A percentile compares a stretch with the other conserved stretches of the same genome.
Conservation (phyloP, 371 early-diverging fungal species). For the Mortierella sp. region DNA sequence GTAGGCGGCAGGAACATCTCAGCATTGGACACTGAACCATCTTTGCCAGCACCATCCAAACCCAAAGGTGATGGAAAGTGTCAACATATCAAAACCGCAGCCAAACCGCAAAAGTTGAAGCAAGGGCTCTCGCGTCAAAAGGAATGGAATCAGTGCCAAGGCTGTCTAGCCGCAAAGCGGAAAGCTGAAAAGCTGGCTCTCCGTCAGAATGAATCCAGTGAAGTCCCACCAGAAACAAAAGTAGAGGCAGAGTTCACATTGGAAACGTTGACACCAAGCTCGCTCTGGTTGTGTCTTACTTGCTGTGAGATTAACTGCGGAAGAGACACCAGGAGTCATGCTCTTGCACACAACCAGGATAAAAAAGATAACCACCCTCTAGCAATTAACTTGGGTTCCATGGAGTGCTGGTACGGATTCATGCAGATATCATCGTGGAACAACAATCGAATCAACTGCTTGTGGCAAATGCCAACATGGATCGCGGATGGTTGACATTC, state of each 20-base stretch:
- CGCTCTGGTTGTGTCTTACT: constrained; percentile 53
- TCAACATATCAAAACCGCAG: constrained; percentile 37
- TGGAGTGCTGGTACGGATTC: constrained; percentile 45
- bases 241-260: not conserved
- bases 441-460: too few species aligned
- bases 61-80: constrained; percentile 25
- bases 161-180: constrained; percentile 21
- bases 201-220: constrained; percentile 11
- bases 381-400: constrained; percentile 36
- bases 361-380: constrained; percentile 36
- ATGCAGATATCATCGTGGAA: not conserved
- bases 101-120: constrained; percentile 18
- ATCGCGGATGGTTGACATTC: too few species aligned
- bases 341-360: constrained; percentile 27
- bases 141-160: constrained; percentile 41
- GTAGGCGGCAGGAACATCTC: too few species aligned
- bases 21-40: too few species aligned
- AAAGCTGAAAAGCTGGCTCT: constrained; percentile 21
- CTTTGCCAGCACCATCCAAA: not conserved
- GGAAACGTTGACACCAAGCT: constrained; percentile 25
- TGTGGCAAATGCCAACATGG: too few species aligned
- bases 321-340: constrained; percentile 33
- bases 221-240: not conserved
- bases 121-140: constrained; percentile 17
- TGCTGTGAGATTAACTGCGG: constrained; percentile 55